Conservation (phyloP, 2,329 filamentous ascomycete species). For the Diplodia scrobiculata region DNA sequence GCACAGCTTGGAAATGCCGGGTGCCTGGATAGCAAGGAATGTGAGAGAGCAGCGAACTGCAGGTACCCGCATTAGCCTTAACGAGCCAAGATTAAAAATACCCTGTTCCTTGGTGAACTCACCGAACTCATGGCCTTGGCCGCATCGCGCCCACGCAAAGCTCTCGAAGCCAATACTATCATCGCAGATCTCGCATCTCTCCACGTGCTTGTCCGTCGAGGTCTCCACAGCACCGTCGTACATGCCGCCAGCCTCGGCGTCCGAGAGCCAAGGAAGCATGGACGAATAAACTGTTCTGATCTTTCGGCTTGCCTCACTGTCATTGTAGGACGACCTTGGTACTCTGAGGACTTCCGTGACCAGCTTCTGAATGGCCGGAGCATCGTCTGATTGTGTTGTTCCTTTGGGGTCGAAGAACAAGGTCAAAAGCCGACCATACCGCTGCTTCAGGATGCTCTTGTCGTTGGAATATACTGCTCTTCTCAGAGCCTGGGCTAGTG, state of each 20-base stretch:
- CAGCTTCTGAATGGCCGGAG: conserved; percentile 12
- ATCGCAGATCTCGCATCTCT: conserved; percentile 58
- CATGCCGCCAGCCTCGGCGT: conserved; percentile 9
- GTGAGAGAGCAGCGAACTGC: conserved; percentile 57
- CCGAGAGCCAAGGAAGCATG: conserved; percentile 22
- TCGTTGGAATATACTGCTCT: conserved; percentile 35
- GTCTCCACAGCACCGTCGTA: conserved; percentile 12
- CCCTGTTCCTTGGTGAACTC: conserved; percentile 32
- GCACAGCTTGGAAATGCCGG: conserved; percentile 57
- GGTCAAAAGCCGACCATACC: conserved; percentile 39
- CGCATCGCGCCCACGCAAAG: conserved; percentile 52
- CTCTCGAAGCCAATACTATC: conserved; percentile 53
- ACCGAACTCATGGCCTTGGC: conserved; percentile 57
- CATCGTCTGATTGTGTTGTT: conserved; percentile 16
- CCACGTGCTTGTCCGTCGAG: conserved; percentile 37
- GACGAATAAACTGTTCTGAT: conserved; percentile 22
- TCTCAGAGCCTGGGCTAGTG: conserved; percentile 34
- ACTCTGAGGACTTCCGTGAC: conserved; percentile 19
- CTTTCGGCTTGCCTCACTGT: conserved; percentile 15
- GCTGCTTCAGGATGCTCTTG: conserved; percentile 38
- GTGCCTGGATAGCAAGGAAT: conserved; percentile 59
- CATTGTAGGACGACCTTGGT: conserved; percentile 13
- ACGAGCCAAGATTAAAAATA: conserved; percentile 2
- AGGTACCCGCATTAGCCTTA: neutral
- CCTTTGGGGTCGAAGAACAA: conserved; percentile 34